Evolutionary conservation across 495 filamentous ascomycete species (phyloP).

Genomic region (Aspergillus funiculosus): DNA sequence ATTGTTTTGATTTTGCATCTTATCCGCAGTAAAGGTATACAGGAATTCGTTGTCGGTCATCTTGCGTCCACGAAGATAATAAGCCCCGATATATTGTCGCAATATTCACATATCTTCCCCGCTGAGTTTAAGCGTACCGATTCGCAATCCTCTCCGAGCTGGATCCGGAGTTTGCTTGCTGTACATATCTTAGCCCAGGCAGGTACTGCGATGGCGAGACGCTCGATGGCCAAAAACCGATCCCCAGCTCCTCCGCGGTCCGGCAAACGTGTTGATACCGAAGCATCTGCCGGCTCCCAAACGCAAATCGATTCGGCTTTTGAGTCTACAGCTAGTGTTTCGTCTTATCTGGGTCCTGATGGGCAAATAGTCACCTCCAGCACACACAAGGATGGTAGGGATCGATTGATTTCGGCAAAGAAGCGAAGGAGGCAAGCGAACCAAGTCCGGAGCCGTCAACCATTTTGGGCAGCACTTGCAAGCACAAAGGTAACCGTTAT

Average conservation of each 20-base stretch:
- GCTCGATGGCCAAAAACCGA: conserved; percentile 48
- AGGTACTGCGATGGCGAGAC: conserved; percentile 48
- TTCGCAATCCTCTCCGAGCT: conserved; percentile 47
- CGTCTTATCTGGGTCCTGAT: conserved; percentile 47
- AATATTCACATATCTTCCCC: conserved; percentile 40
- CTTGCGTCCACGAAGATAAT: conserved; percentile 43
- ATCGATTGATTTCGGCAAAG: conserved; percentile 58
- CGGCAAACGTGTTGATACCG: conserved; percentile 51
- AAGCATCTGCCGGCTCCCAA: conserved; percentile 49
- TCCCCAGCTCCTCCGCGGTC: conserved; percentile 36
- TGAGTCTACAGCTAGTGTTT: conserved; percentile 42
- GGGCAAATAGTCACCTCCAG: conserved; percentile 45
- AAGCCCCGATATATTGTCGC: conserved; percentile 40
- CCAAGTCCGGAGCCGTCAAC: conserved; percentile 82
- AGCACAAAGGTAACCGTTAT: conserved; percentile 91
- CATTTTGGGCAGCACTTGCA: conserved; percentile 89
- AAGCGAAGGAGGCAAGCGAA: conserved; percentile 85
- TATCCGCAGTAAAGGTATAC: conserved; percentile 56
- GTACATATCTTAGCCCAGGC: conserved; percentile 88
- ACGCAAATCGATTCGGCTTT: conserved; percentile 41
- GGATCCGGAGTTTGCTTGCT: conserved; percentile 60
- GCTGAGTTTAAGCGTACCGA: conserved; percentile 40
- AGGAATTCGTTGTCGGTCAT: conserved; percentile 44
- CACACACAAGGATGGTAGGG: conserved; percentile 45
- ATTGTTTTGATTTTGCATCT: conserved; percentile 68